Conservation (phyloP, 2,329 filamentous ascomycete genomes). For the Arthroderma uncinatum region DNA sequence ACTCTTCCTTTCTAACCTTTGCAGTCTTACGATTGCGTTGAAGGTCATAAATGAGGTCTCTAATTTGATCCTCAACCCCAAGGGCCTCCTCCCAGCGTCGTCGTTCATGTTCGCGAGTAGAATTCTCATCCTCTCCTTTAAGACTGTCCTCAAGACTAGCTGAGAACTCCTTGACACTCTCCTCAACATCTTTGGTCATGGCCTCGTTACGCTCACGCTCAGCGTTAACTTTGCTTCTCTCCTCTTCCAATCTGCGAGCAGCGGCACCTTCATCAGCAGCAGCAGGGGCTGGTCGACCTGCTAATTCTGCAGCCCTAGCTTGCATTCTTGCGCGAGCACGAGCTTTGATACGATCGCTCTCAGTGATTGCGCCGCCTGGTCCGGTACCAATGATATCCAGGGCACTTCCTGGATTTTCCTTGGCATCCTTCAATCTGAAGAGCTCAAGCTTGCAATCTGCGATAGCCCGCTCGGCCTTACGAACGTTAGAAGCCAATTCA, state of each 20-base stretch:
- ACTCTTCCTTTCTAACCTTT: conserved; percentile 54
- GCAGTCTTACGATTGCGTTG: conserved; percentile 74
- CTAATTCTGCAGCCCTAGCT: conserved; percentile 82
- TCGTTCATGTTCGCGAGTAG: conserved; percentile 75
- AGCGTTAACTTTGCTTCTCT: conserved; percentile 65
- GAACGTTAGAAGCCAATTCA: conserved; percentile 81
- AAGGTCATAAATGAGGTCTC: conserved; percentile 95
- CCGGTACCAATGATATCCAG: conserved; percentile 81
- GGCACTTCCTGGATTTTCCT: conserved; percentile 73
- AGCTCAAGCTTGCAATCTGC: conserved; percentile 83
- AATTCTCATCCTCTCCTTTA: conserved; percentile 66
- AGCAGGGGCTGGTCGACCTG: conserved; percentile 66
- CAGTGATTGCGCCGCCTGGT: conserved; percentile 78
- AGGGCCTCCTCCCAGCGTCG: conserved; percentile 92
- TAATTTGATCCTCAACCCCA: conserved; percentile 91
- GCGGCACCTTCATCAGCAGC: conserved; percentile 58
- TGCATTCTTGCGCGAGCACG: conserved; percentile 98
- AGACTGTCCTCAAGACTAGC: conserved; percentile 75
- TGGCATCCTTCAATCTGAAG: conserved; percentile 87
- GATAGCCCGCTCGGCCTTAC: conserved; percentile 82
- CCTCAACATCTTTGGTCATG: conserved; percentile 94
- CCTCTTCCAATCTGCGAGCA: conserved; percentile 76
- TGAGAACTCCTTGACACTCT: conserved; percentile 83
- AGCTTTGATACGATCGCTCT: conserved; percentile 88
- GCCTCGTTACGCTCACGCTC: conserved; percentile 91